phyloP scores from a whole-genome alignment of 108 stramenopile species.

The Cyclotella cryptica region DNA sequence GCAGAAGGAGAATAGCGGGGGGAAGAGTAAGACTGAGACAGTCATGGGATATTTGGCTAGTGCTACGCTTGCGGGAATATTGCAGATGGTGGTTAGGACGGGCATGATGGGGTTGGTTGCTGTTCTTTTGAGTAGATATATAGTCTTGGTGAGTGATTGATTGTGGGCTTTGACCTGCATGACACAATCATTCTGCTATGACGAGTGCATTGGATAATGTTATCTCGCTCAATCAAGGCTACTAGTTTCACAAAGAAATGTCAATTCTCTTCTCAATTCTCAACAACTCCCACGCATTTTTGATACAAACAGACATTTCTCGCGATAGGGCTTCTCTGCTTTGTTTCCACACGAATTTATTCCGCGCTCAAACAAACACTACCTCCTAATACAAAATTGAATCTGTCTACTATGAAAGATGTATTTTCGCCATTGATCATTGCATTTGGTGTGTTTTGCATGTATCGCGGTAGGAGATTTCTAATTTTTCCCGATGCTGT shows the following conservation, averaged over 20 bases:
- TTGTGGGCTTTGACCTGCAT: neutral
- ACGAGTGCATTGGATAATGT: neutral
- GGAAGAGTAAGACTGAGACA: constrained; percentile 36
- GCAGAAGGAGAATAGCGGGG: constrained; percentile 17
- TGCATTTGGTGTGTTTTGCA: constrained; percentile 69
- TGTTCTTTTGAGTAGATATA: constrained; percentile 66
- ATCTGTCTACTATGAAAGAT: constrained; percentile 38
- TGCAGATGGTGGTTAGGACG: constrained; percentile 81
- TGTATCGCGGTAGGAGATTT: constrained; percentile 64
- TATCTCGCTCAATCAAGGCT: too few species aligned
- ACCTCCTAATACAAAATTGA: neutral
- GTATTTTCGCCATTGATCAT: constrained; percentile 68
- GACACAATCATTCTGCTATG: neutral
- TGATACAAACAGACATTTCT: constrained; percentile 41
- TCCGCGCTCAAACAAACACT: constrained; percentile 24
- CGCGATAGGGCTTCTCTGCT: constrained; percentile 60
- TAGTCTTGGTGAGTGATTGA: constrained; percentile 31
- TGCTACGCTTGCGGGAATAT: constrained; percentile 64
- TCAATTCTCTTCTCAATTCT: neutral
- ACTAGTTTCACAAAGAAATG: too few species aligned
- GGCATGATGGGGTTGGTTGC: constrained; percentile 73
- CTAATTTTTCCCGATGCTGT: neutral
- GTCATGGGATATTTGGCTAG: constrained; percentile 81
- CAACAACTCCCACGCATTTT: neutral
- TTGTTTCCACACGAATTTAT: constrained; percentile 63